Evolutionary conservation across 78 protist species (phyloP).

Genomic region (Acrasis kona): DNA sequence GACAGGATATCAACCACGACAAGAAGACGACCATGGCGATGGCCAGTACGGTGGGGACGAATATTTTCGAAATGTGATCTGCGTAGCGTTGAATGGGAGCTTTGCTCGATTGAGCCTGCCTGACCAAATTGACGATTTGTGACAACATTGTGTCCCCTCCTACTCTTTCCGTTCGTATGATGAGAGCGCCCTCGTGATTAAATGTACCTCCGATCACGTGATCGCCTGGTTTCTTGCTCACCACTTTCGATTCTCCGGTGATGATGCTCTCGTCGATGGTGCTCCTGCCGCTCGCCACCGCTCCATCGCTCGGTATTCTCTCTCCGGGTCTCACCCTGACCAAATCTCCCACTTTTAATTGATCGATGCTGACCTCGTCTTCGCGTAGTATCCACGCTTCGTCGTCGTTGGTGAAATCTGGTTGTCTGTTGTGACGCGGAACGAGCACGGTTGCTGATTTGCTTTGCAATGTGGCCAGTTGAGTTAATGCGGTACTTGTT

Average conservation of each 20-base stretch:
- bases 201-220: conserved; percentile 85
- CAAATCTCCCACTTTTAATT: conserved; percentile 52
- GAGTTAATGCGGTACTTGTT: conserved; percentile 62
- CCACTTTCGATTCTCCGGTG: conserved; percentile 87
- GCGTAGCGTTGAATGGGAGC: conserved; percentile 58
- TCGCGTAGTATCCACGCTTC: not conserved
- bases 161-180: conserved; percentile 43
- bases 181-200: conserved; percentile 39
- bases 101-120: conserved; percentile 71
- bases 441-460: not conserved
- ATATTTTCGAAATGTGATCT: conserved; percentile 58
- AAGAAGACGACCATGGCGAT: conserved; percentile 57
- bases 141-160: conserved; percentile 72
- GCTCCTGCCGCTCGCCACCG: conserved; percentile 30
- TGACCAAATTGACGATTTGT: conserved; percentile 73
- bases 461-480: conserved; percentile 51
- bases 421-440: too few species aligned
- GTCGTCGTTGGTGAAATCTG: too few species aligned
- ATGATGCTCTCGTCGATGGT: conserved; percentile 79
- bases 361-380: not conserved
- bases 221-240: conserved; percentile 46
- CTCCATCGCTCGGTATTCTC: conserved; percentile 65
- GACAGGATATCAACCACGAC: conserved; percentile 49
- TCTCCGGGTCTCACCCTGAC: conserved; percentile 70
- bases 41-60: conserved; percentile 77